Percentiles rank a stretch among this genome's conserved stretches.
phyloP scores from a whole-genome alignment of 1,284 basidiomycete species.

The Trametes pubescens region DNA sequence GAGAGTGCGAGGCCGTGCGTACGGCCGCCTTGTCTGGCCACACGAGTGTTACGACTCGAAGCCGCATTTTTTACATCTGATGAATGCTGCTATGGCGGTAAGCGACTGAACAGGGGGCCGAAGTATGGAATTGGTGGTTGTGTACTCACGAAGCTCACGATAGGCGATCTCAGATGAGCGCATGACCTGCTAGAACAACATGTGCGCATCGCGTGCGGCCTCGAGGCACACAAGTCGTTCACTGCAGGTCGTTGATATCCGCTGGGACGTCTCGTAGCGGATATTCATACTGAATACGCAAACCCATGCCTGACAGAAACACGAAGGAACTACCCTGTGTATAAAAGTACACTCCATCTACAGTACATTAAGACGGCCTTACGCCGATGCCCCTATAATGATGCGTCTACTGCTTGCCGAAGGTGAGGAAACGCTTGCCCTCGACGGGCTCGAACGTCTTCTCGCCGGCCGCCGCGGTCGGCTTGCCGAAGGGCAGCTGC shows the following conservation, averaged over 20 bases:
- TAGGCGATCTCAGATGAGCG: no score
- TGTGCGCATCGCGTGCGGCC: no score
- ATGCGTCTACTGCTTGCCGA: conserved; percentile 29
- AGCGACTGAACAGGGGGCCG: no score
- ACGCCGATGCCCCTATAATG: background rate
- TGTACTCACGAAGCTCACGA: no score
- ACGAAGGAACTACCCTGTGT: no score
- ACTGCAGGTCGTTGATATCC: no score
- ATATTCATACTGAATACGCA: no score
- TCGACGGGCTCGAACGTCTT: conserved; percentile 36
- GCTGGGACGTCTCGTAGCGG: no score
- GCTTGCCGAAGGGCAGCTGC: conserved; percentile 38
- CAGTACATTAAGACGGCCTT: background rate
- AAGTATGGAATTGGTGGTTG: no score
- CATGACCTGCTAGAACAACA: no score
- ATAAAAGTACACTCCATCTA: background rate
- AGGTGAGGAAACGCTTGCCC: conserved; percentile 38
- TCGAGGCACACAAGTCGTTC: no score
- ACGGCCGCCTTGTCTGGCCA: background rate
- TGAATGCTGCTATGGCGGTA: background rate
- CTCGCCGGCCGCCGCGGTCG: conserved; percentile 32
- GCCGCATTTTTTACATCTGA: background rate
- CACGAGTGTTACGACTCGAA: background rate
- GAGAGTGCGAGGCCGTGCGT: background rate
- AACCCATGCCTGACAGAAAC: no score